These are phyloP conservation scores for Colletotrichum sp. DNA, from an alignment of 2,329 filamentous ascomycete species.

Conservation along the genomic window DNA sequence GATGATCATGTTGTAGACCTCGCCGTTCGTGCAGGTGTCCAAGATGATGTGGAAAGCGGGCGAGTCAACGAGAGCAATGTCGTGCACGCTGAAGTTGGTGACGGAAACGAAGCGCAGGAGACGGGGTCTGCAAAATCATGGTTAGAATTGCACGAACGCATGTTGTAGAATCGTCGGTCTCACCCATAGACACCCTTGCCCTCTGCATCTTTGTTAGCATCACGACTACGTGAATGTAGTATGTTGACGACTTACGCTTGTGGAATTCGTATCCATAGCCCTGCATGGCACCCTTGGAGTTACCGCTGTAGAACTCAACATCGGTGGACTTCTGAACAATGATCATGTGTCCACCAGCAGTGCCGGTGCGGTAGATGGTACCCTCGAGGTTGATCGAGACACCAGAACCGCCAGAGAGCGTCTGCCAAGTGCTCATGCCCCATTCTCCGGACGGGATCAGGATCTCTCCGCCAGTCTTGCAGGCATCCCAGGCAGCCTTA, in stretches of 20 bases:
- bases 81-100: conserved; percentile 51
- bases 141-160: not conserved
- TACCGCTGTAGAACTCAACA: conserved; percentile 48
- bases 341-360: conserved; percentile 21
- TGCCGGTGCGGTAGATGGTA: conserved; percentile 27
- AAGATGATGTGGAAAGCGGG: conserved; percentile 53
- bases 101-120: conserved; percentile 48
- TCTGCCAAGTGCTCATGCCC: conserved; percentile 51
- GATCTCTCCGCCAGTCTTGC: conserved; percentile 52
- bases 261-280: conserved; percentile 52
- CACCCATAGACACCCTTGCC: conserved; percentile 6
- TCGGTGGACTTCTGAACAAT: conserved; percentile 33
- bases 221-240: not conserved
- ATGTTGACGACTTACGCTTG: conserved; percentile 20
- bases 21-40: conserved; percentile 51
- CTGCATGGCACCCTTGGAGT: conserved; percentile 50
- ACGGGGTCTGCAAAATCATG: conserved; percentile 34
- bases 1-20: conserved; percentile 60
- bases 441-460: conserved; percentile 52
- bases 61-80: conserved; percentile 51
- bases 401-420: conserved; percentile 44
- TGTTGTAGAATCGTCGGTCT: not conserved
- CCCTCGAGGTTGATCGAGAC: conserved; percentile 55
- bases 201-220: not conserved
- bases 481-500: conserved; percentile 34